A percentile compares a stretch with the other conserved stretches of the same genome.
These are phyloP conservation scores for Alternaria sp. DNA, from an alignment of 2,329 filamentous ascomycete species.

Conservation along the genomic window DNA sequence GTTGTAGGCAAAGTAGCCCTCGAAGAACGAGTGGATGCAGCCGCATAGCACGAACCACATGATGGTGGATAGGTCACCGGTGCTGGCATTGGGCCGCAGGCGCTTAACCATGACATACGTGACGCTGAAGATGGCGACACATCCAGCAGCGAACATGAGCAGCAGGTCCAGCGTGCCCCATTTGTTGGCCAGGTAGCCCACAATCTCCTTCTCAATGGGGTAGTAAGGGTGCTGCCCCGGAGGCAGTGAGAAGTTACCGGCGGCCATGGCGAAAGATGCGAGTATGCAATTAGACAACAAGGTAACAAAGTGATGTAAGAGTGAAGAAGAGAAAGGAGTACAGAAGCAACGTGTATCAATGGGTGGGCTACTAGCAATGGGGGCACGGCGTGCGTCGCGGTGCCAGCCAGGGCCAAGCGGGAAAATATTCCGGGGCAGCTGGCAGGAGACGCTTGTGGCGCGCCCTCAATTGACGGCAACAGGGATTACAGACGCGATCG, in stretches of 20 bases:
- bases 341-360: not conserved
- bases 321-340: slow-evolving; percentile 2
- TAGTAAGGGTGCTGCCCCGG: slow-evolving; percentile 71
- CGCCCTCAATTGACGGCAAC: not conserved
- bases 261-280: slow-evolving; percentile 20
- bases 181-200: slow-evolving; percentile 73
- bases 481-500: slow-evolving; percentile 9
- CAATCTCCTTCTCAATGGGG: slow-evolving; percentile 69
- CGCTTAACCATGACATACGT: slow-evolving; percentile 65
- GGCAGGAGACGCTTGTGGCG: slow-evolving; percentile 8
- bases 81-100: slow-evolving; percentile 62
- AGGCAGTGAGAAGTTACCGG: slow-evolving; percentile 23
- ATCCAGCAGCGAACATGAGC: slow-evolving; percentile 66
- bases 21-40: slow-evolving; percentile 81
- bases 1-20: slow-evolving; percentile 82
- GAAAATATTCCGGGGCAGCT: slow-evolving; percentile 15
- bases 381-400: slow-evolving; percentile 16
- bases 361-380: slow-evolving; percentile 11
- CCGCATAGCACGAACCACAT: slow-evolving; percentile 82
- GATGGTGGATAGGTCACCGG: slow-evolving; percentile 66
- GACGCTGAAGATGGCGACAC: slow-evolving; percentile 64
- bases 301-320: not conserved
- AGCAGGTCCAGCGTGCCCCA: slow-evolving; percentile 68
- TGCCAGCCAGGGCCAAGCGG: slow-evolving; percentile 8
- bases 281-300: not conserved